phyloP scores from a whole-genome alignment of 2,329 filamentous ascomycete genomes.

The Calonectria pteridis region DNA sequence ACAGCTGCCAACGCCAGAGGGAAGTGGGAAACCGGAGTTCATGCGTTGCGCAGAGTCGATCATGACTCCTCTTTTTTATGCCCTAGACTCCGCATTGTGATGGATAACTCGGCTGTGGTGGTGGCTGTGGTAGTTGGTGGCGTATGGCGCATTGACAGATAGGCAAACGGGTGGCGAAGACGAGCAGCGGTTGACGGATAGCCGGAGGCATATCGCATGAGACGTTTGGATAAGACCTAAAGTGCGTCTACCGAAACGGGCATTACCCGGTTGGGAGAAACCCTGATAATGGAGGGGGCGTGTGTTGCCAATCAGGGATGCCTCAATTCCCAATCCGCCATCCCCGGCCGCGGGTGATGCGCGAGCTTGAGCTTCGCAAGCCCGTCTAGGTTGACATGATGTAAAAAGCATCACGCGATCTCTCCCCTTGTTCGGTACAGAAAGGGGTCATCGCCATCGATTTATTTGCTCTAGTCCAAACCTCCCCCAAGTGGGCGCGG shows the following conservation, averaged over 20 bases:
- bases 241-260: background rate
- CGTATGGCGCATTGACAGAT: background rate
- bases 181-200: background rate
- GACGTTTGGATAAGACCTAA: background rate
- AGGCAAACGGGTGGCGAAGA: background rate
- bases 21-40: slow-evolving; percentile 10
- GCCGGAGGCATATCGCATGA: background rate
- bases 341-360: slow-evolving; percentile 14
- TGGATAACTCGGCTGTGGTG: background rate
- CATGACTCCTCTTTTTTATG: background rate
- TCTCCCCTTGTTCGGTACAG: background rate
- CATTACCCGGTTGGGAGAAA: background rate
- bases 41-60: slow-evolving; percentile 19
- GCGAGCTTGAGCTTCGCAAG: background rate
- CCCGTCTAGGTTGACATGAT: background rate
- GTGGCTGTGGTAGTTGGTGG: background rate
- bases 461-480: background rate
- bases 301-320: background rate
- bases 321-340: background rate
- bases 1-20: background rate
- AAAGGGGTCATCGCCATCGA: background rate
- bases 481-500: slow-evolving; percentile 12
- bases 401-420: slow-evolving; percentile 12
- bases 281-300: background rate
- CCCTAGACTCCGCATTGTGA: background rate